These are phyloP conservation scores for Leccinum broughii DNA, from an alignment of 768 basidiomycete genomes.

Conservation along the genomic window DNA sequence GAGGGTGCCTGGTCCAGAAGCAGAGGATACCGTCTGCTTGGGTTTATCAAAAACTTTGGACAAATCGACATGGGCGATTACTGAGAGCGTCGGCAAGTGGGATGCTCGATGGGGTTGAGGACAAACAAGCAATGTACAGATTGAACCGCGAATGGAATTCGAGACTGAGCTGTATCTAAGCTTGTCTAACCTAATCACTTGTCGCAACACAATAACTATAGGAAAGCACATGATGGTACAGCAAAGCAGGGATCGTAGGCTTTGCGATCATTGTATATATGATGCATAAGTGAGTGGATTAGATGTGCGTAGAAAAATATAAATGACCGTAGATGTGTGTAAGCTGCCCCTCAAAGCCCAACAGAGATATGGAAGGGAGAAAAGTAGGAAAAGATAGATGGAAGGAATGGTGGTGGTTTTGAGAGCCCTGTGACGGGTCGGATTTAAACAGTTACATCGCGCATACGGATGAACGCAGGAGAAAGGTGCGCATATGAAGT, in stretches of 20 bases:
- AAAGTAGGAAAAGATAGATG: constrained; percentile 9
- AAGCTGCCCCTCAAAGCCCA: constrained; percentile 14
- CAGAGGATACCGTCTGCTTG: constrained; percentile 55
- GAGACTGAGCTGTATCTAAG: constrained; percentile 6
- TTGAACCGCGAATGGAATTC: constrained; percentile 33
- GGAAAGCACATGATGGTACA: constrained; percentile 34
- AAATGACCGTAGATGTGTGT: constrained; percentile 24
- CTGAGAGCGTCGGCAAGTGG: constrained; percentile 45
- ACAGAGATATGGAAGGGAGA: constrained; percentile 8
- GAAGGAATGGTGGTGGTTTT: background rate
- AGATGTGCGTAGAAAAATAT: constrained; percentile 27
- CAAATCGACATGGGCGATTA: constrained; percentile 41
- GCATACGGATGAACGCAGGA: constrained; percentile 46
- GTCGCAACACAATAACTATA: constrained; percentile 34
- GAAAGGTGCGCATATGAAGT: constrained; percentile 59
- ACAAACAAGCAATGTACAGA: background rate
- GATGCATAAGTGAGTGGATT: constrained; percentile 39
- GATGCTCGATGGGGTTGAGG: constrained; percentile 44
- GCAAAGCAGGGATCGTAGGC: constrained; percentile 27
- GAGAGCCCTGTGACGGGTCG: constrained; percentile 1
- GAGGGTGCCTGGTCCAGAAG: constrained; percentile 47
- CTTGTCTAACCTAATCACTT: constrained; percentile 35
- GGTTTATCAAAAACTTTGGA: constrained; percentile 32
- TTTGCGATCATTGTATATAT: constrained; percentile 33
- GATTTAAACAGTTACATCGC: constrained; percentile 36